Evolutionary conservation across 805 yeast species (phyloP).

Genomic region (Phaffomyces opuntiae): DNA sequence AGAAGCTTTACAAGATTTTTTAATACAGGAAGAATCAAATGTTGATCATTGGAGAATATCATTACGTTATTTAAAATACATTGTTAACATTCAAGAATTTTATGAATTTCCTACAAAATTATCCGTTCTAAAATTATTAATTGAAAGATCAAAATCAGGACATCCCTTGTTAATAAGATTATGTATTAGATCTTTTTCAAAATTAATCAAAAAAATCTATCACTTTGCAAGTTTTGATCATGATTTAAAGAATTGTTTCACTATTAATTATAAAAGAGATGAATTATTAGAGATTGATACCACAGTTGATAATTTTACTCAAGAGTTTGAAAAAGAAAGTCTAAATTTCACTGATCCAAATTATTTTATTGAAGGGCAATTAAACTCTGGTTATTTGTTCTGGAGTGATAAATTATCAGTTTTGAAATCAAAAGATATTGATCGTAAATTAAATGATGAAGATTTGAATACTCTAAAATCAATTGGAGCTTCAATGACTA

Average conservation of each 20-base stretch:
- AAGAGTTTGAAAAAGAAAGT: constrained; percentile 43
- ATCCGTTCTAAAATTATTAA: constrained; percentile 36
- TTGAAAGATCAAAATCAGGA: constrained; percentile 42
- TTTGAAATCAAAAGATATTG: constrained; percentile 27
- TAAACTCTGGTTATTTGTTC: constrained; percentile 61
- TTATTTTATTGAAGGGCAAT: constrained; percentile 52
- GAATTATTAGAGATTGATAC: constrained; percentile 38
- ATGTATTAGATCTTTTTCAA: constrained; percentile 53
- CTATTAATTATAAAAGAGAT: constrained; percentile 27
- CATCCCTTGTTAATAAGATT: constrained; percentile 64
- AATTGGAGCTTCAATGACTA: constrained; percentile 41
- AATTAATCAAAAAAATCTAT: constrained; percentile 40
- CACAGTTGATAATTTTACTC: constrained; percentile 4
- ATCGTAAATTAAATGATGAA: constrained; percentile 27
- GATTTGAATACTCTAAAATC: constrained; percentile 37
- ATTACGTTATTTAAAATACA: constrained; percentile 39
- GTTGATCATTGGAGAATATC: constrained; percentile 53
- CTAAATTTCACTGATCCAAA: constrained; percentile 36
- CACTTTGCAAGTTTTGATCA: constrained; percentile 41
- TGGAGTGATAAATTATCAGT: constrained; percentile 59
- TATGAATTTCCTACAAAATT: constrained; percentile 39
- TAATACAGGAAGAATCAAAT: constrained; percentile 22
- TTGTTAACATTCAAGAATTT: constrained; percentile 47
- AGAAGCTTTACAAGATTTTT: constrained; percentile 32
- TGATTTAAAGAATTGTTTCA: constrained; percentile 37